phyloP scores from a whole-genome alignment of 495 filamentous ascomycete species.

The Tetracladium marchalianum region DNA sequence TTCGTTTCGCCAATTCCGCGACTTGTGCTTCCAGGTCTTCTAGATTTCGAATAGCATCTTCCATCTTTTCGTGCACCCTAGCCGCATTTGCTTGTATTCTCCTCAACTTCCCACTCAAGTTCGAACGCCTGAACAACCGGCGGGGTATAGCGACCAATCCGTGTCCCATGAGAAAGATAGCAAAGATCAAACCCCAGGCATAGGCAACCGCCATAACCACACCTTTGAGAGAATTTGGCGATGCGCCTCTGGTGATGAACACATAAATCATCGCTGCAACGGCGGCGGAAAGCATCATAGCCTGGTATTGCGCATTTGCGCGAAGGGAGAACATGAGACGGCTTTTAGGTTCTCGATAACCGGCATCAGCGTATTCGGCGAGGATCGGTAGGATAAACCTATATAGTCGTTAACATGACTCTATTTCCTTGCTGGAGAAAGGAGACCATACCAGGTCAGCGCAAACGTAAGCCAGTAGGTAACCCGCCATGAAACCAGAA shows the following conservation, averaged over 20 bases:
- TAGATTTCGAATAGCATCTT: conserved; percentile 71
- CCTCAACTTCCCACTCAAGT: conserved; percentile 58
- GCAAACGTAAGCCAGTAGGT: conserved; percentile 95
- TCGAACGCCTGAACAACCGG: conserved; percentile 64
- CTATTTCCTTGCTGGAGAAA: too few species aligned
- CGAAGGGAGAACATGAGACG: conserved; percentile 75
- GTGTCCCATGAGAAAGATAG: conserved; percentile 96
- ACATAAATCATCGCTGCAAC: conserved; percentile 73
- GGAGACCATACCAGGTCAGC: conserved; percentile 66
- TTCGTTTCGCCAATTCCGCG: conserved; percentile 63
- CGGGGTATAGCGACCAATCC: conserved; percentile 87
- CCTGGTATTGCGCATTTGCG: conserved; percentile 79
- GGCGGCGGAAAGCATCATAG: conserved; percentile 62
- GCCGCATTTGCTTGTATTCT: conserved; percentile 72
- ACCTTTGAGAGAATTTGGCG: conserved; percentile 54
- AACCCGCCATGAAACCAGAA: conserved; percentile 83
- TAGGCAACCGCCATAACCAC: conserved; percentile 90
- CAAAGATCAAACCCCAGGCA: conserved; percentile 81
- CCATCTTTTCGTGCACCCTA: conserved; percentile 73
- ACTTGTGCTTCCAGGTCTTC: conserved; percentile 78
- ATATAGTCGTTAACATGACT: conserved; percentile 1
- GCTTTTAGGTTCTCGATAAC: conserved; percentile 75
- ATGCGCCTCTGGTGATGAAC: conserved; percentile 59
- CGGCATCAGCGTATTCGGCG: conserved; percentile 87
- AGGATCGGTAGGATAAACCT: conserved; percentile 87